Evolutionary conservation across 1,139 yeast genomes (phyloP).

Genomic region (Geotrichum phurueaensis): DNA sequence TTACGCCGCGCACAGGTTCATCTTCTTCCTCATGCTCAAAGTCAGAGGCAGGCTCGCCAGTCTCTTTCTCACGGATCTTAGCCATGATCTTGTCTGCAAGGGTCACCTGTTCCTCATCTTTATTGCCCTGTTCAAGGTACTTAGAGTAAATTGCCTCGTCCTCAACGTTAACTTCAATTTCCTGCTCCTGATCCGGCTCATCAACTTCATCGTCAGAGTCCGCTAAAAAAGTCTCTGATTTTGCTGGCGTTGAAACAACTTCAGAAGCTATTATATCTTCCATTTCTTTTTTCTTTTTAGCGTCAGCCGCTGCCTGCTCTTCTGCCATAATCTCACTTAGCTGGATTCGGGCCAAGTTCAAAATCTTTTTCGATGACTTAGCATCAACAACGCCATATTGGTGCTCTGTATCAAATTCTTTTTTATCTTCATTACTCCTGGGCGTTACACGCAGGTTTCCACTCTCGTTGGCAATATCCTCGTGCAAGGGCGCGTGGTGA

Average conservation of each 20-base stretch:
- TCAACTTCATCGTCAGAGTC: neutral
- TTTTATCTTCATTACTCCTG: neutral
- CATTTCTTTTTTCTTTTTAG: neutral
- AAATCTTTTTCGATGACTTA: neutral
- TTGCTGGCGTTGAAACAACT: neutral
- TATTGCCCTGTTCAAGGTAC: slow-evolving; percentile 39
- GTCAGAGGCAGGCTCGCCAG: slow-evolving; percentile 4
- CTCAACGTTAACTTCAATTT: slow-evolving; percentile 40
- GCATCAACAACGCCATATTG: neutral
- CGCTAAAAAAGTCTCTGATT: neutral
- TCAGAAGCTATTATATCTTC: neutral
- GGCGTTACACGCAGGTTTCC: neutral
- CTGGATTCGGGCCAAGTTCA: neutral
- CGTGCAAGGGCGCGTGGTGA: neutral
- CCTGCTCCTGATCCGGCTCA: slow-evolving; percentile 14
- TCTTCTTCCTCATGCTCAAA: slow-evolving; percentile 23
- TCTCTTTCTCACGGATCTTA: slow-evolving; percentile 70
- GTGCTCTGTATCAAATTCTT: neutral
- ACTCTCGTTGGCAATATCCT: neutral
- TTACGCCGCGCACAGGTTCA: slow-evolving; percentile 46
- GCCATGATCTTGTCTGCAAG: slow-evolving; percentile 91
- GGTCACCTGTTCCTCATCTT: slow-evolving; percentile 45
- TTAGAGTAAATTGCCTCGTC: slow-evolving; percentile 39
- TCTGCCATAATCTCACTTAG: slow-evolving; percentile 4
- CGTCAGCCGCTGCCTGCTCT: neutral